Conservation (phyloP, 257 asterid species). For the Salvia miltiorrhiza region DNA sequence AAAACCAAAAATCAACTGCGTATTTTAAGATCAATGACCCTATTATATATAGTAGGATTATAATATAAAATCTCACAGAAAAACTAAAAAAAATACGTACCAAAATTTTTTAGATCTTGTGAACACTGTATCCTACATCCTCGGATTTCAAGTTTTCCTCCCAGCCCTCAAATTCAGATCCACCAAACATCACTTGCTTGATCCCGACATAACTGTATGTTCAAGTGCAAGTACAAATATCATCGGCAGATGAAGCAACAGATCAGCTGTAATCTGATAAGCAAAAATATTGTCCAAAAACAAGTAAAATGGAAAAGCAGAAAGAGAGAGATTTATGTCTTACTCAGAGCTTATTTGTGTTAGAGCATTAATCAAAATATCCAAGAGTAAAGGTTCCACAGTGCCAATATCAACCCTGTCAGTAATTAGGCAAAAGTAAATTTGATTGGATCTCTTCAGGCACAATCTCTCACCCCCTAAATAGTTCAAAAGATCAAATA, state of each 20-base stretch:
- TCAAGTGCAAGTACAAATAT: too few species aligned
- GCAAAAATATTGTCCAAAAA: neutral
- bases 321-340: constrained; percentile 22
- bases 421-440: constrained; percentile 10
- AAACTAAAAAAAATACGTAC: neutral
- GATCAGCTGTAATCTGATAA: neutral
- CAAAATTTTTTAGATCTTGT: constrained; percentile 67
- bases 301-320: neutral
- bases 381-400: constrained; percentile 75
- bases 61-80: neutral
- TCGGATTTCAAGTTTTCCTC: constrained; percentile 73
- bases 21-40: too few species aligned
- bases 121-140: constrained; percentile 66
- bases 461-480: constrained; percentile 22
- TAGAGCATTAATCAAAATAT: constrained; percentile 80
- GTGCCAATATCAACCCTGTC: constrained; percentile 94
- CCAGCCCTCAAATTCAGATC: constrained; percentile 81
- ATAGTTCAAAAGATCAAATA: neutral
- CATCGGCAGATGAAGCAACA: neutral
- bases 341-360: constrained; percentile 88
- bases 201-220: constrained; percentile 69
- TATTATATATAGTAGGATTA: too few species aligned
- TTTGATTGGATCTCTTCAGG: constrained; percentile 10
- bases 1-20: too few species aligned
- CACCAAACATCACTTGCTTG: constrained; percentile 89